phyloP scores from a whole-genome alignment of 225 moss, liverwort and hornwort species.

The Asterella californica region DNA sequence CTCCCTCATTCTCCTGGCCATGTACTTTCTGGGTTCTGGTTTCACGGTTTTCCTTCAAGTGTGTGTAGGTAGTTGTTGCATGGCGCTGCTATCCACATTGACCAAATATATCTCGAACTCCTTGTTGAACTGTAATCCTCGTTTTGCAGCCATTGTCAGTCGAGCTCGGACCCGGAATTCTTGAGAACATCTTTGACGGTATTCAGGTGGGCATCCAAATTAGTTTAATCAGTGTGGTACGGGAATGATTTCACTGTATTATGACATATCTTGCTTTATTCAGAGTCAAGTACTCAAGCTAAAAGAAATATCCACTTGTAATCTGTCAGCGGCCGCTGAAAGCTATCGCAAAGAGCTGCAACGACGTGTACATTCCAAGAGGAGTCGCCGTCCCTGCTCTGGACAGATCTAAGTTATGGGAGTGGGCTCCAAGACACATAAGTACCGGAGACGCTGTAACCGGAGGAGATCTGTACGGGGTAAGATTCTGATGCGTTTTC shows the following conservation, averaged over 20 bases:
- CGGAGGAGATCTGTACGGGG: slow-evolving; percentile 84
- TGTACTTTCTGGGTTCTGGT: too few species aligned
- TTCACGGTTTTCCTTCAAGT: too few species aligned
- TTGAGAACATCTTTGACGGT: slow-evolving; percentile 97
- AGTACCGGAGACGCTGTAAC: slow-evolving; percentile 81
- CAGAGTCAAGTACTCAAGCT: neutral
- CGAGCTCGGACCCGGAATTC: slow-evolving; percentile 94
- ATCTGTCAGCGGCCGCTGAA: slow-evolving; percentile 75
- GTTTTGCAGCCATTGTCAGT: slow-evolving; percentile 65
- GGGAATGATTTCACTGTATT: neutral
- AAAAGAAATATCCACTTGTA: neutral
- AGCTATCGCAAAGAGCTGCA: slow-evolving; percentile 79
- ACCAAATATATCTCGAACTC: too few species aligned
- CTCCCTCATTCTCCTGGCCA: too few species aligned
- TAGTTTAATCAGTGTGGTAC: neutral
- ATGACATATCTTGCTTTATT: neutral
- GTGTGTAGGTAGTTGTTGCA: too few species aligned
- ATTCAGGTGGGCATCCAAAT: slow-evolving; percentile 30
- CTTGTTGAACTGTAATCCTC: neutral
- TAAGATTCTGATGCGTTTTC: neutral
- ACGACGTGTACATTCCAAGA: slow-evolving; percentile 92
- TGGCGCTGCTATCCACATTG: too few species aligned
- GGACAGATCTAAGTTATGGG: slow-evolving; percentile 69
- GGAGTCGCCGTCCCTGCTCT: slow-evolving; percentile 90
- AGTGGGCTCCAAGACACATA: slow-evolving; percentile 72